Percentiles rank a stretch among this genome's conserved stretches.
phyloP scores from a whole-genome alignment of 768 basidiomycete genomes.

The Suillus decipiens region DNA sequence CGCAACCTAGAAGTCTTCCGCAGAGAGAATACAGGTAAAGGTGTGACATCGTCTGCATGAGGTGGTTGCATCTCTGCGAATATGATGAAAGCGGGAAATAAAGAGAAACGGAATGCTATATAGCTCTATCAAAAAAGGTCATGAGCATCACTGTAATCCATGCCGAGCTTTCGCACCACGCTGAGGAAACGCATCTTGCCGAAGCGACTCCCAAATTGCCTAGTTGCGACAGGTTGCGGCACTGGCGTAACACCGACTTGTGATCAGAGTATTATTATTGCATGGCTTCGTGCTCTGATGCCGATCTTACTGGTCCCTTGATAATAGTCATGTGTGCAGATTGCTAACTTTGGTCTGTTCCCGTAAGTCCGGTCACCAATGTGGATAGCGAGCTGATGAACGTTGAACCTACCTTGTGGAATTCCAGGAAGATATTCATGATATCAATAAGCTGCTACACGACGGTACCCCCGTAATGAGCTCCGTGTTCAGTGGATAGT shows the following conservation, averaged over 20 bases:
- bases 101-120: not conserved
- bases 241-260: conserved; percentile 11
- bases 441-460: not conserved
- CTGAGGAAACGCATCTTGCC: conserved; percentile 18
- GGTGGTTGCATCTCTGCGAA: not conserved
- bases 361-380: not conserved
- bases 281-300: not conserved
- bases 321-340: not conserved
- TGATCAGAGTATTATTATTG: not conserved
- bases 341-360: conserved; percentile 1
- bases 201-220: conserved; percentile 9
- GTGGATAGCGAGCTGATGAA: not conserved
- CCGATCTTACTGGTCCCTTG: not conserved
- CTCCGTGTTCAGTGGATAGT: not conserved
- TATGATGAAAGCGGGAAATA: not conserved
- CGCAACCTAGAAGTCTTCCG: conserved; percentile 22
- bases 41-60: conserved; percentile 17
- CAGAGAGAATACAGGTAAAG: conserved; percentile 11
- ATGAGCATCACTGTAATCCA: conserved; percentile 9
- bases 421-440: not conserved
- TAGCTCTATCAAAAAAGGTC: not conserved
- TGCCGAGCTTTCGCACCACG: not conserved
- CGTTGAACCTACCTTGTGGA: not conserved
- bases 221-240: not conserved
- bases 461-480: not conserved